A percentile compares a stretch with the other conserved stretches of the same genome.
phyloP scores from a whole-genome alignment of 495 filamentous ascomycete genomes.

The Haplographium delicatum region DNA sequence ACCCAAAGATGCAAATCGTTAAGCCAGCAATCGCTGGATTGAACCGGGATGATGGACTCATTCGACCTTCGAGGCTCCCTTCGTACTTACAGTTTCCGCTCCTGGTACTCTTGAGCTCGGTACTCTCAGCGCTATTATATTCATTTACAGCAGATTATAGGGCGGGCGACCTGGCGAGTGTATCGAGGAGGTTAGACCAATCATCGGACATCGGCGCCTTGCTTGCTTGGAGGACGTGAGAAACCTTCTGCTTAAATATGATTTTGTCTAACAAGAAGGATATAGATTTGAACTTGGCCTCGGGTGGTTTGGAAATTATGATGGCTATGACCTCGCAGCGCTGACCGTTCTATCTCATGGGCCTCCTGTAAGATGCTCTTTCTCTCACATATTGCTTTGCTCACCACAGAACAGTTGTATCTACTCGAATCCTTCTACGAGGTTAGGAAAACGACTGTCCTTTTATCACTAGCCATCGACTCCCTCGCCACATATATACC shows the following conservation, averaged over 20 bases:
- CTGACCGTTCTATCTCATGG: conserved; percentile 65
- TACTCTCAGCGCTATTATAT: conserved; percentile 51
- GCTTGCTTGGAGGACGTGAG: conserved; percentile 59
- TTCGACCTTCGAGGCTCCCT: conserved; percentile 42
- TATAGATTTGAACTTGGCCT: conserved; percentile 58
- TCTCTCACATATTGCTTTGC: neutral
- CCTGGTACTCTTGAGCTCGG: conserved; percentile 57
- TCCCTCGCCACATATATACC: conserved; percentile 61
- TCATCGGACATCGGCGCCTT: conserved; percentile 56
- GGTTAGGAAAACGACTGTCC: conserved; percentile 49
- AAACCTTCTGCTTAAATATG: conserved; percentile 11
- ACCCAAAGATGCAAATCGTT: no score
- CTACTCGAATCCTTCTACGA: conserved; percentile 71
- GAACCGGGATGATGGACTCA: conserved; percentile 8
- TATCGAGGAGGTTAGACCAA: conserved; percentile 55
- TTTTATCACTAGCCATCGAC: conserved; percentile 56
- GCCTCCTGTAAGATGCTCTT: conserved; percentile 48
- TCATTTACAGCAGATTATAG: conserved; percentile 45
- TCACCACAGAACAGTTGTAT: conserved; percentile 18
- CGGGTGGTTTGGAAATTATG: conserved; percentile 65
- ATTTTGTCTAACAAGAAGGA: conserved; percentile 13
- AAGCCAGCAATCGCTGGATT: conserved; percentile 4
- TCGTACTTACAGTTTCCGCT: conserved; percentile 53
- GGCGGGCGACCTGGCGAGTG: conserved; percentile 53
- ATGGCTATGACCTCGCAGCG: conserved; percentile 64